Percentiles rank a stretch among this genome's conserved stretches.
These are phyloP conservation scores for Beauveria asiatica DNA, from an alignment of 2,329 filamentous ascomycete genomes.

Conservation along the genomic window DNA sequence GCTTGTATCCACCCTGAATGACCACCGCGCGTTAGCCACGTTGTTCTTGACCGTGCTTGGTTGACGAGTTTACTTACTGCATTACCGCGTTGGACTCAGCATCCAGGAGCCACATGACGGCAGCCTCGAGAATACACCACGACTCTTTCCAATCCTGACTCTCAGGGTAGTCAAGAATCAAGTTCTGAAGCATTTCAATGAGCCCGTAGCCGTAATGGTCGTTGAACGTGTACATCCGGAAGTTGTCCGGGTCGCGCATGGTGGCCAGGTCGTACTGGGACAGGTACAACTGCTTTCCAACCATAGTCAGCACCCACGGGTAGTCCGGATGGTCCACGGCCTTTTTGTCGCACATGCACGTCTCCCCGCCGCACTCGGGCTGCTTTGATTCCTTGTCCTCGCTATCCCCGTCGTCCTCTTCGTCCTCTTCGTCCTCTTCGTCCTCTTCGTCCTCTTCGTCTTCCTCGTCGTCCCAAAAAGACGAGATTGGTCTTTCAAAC, in stretches of 20 bases:
- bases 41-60: neutral
- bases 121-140: neutral
- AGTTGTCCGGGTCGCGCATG: neutral
- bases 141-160: neutral
- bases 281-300: neutral
- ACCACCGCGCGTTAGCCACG: neutral
- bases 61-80: neutral
- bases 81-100: neutral
- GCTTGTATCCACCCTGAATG: neutral
- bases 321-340: neutral
- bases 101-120: neutral
- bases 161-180: neutral
- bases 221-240: neutral
- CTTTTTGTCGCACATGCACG: neutral
- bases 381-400: neutral
- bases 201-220: neutral
- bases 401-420: no score
- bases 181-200: neutral
- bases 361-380: neutral
- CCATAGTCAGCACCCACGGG: neutral
- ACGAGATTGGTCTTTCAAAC: neutral
- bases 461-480: neutral
- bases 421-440: no score
- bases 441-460: neutral
- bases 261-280: neutral